Evolutionary conservation across 768 basidiomycete genomes (phyloP).

Genomic region (Myochromella boudieri): DNA sequence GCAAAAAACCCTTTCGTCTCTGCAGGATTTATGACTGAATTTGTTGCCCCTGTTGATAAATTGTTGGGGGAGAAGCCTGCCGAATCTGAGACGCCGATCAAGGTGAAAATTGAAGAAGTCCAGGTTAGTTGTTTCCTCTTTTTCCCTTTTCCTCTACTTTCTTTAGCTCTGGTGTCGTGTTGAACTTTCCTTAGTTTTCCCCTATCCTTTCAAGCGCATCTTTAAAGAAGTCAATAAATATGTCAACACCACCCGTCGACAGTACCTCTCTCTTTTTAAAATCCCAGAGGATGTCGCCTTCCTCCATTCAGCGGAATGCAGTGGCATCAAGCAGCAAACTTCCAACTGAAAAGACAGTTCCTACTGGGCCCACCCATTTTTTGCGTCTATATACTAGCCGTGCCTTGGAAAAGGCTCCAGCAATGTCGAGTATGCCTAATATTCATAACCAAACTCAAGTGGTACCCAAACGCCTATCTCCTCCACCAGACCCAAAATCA

Average conservation of each 20-base stretch:
- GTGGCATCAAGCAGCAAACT: slow-evolving; percentile 39
- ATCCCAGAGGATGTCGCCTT: neutral
- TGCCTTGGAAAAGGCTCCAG: slow-evolving; percentile 21
- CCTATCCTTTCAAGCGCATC: neutral
- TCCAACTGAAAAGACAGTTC: slow-evolving; percentile 14
- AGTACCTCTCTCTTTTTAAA: too few species aligned
- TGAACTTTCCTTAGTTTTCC: neutral
- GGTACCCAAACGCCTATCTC: slow-evolving; percentile 11
- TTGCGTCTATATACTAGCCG: slow-evolving; percentile 16
- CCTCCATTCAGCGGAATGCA: slow-evolving; percentile 21
- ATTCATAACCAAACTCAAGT: neutral
- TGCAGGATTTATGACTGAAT: slow-evolving; percentile 48
- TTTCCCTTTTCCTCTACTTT: too few species aligned
- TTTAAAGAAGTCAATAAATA: neutral
- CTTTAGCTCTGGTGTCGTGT: too few species aligned
- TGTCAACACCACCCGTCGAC: neutral
- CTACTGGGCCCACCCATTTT: slow-evolving; percentile 3
- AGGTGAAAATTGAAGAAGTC: neutral
- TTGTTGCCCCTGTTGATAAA: slow-evolving; percentile 24
- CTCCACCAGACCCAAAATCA: slow-evolving; percentile 36
- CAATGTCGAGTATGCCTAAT: neutral
- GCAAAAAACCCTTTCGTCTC: slow-evolving; percentile 48
- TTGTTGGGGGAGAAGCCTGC: neutral
- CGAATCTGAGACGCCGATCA: neutral
- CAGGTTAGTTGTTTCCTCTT: slow-evolving; percentile 11